Base-by-base conservation (phyloP, 2,329 filamentous ascomycete species). In the Hirsutella rhossiliensis region DNA sequence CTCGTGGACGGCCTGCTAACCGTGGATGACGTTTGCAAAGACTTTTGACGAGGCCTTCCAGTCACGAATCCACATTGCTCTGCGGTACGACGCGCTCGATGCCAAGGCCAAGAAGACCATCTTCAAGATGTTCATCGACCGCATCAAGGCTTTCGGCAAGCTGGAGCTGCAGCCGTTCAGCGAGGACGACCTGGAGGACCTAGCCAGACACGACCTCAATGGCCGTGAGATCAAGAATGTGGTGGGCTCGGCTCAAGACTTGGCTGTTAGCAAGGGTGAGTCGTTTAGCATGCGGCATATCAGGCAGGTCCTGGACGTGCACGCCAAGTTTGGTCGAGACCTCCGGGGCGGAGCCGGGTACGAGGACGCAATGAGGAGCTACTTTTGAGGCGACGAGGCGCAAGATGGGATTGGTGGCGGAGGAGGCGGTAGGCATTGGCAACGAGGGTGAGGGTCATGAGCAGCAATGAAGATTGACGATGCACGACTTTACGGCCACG, bases 31-130 rank as follows among this genome's bases (percentile, higher is more conserved):
- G 34, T 12, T 20, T 11, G n/a, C 28, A 9, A 45, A 82, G 67
- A 89, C 85, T 0, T 94, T 95, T 55, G 88, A 95, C 54, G 86
- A 92, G 48, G 88, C 88, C 1, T 94, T 94, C 69, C 84, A 92
- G 58, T 86, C 80, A 11, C 78, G 88, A 20, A 94, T 94, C 48
- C 87, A 94, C 60, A 82, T 94, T 53, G 85, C 87, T 0, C 69
- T 95, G 9, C 75, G 84, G 27, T 95, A 94, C 62, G 84, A 84
- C 34, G 78, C 83, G 41, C 72, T 94, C 9, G 80, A 79, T 34
- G 61, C 66, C 5, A 82, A 82, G 54, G 87, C 87, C 11, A 84
- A 84, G 64, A 81, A 80, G 53, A 73, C 78, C 47, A 84, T 95
- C 39, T 94, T 90, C 78, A 81, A 81, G 62, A 82, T 88, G 64